These are phyloP conservation scores for Leptosphaerulina australis DNA, from an alignment of 2,329 filamentous ascomycete genomes.

Conservation along the genomic window DNA sequence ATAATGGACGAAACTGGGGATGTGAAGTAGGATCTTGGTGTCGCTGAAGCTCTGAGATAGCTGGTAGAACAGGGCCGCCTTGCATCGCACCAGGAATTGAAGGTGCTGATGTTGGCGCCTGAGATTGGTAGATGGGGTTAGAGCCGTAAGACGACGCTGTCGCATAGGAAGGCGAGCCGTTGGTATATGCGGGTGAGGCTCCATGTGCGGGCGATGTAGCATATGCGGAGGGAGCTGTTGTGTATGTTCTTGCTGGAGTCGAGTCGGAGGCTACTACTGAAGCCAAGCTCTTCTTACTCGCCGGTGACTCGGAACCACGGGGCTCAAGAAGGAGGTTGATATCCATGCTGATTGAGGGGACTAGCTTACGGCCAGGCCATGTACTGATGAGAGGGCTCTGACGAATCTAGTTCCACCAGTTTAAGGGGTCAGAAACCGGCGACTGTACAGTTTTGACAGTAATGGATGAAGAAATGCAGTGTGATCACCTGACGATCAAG, in stretches of 20 bases:
- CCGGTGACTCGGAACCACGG: slow-evolving; percentile 72
- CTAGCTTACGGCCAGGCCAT: slow-evolving; percentile 54
- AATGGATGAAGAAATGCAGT: neutral
- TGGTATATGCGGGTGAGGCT: slow-evolving; percentile 39
- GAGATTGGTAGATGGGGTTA: slow-evolving; percentile 33
- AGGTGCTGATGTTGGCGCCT: slow-evolving; percentile 36
- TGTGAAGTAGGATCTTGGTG: slow-evolving; percentile 49
- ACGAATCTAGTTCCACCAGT: neutral
- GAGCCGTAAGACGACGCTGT: slow-evolving; percentile 40
- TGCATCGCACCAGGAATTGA: slow-evolving; percentile 38
- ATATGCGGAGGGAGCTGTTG: slow-evolving; percentile 45
- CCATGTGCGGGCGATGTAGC: slow-evolving; percentile 45
- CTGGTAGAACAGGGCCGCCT: slow-evolving; percentile 48
- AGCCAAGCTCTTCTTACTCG: slow-evolving; percentile 53
- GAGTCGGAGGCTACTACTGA: slow-evolving; percentile 44
- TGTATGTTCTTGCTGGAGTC: slow-evolving; percentile 49
- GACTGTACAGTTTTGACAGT: neutral
- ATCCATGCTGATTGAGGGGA: slow-evolving; percentile 79
- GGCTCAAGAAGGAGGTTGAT: slow-evolving; percentile 87
- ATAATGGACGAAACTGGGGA: slow-evolving; percentile 48
- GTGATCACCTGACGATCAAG: slow-evolving; percentile 2
- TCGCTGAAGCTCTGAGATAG: slow-evolving; percentile 47
- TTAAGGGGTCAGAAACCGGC: slow-evolving; percentile 1
- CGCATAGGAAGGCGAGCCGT: slow-evolving; percentile 41
- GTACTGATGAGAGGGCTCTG: slow-evolving; percentile 21